A percentile compares a stretch with the other conserved stretches of the same genome.
These are phyloP conservation scores for Zasmidium cellare DNA, from an alignment of 2,329 filamentous ascomycete species.

Conservation along the genomic window DNA sequence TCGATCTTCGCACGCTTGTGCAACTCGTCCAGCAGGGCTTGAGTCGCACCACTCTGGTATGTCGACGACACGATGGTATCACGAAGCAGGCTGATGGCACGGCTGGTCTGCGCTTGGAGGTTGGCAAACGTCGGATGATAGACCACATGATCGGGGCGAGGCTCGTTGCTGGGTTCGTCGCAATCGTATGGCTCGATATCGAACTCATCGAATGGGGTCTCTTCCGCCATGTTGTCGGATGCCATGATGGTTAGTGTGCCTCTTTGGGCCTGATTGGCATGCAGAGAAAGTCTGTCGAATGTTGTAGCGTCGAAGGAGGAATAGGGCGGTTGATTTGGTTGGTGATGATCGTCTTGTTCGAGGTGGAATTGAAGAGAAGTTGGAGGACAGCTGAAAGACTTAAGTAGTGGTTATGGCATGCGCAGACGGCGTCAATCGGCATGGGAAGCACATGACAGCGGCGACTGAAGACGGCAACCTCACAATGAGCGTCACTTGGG, in stretches of 20 bases:
- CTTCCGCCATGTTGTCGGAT: neutral
- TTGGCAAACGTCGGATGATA: neutral
- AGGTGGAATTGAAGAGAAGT: neutral
- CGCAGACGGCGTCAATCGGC: too few relatives aligned
- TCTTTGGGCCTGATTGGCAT: too few relatives aligned
- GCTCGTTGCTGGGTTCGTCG: slow-evolving; percentile 1
- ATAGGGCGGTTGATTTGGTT: neutral
- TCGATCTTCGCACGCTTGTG: neutral
- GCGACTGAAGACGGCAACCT: too few relatives aligned
- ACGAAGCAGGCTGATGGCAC: neutral
- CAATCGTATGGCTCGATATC: slow-evolving; percentile 1
- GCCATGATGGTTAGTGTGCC: too few relatives aligned
- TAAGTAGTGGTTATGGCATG: too few relatives aligned
- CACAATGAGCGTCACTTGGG: too few relatives aligned
- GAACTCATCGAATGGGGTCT: neutral
- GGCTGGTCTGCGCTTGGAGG: neutral
- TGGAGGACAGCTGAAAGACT: neutral
- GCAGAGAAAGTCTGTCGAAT: neutral
- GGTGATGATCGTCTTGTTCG: too few relatives aligned
- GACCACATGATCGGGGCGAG: slow-evolving; percentile 3
- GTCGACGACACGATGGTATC: neutral
- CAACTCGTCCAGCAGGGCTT: slow-evolving; percentile 6
- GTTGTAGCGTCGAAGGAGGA: too few relatives aligned
- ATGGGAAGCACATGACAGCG: neutral
- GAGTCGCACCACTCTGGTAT: slow-evolving; percentile 6